These are phyloP conservation scores for Clavispora vitiphila DNA, from an alignment of 805 yeast genomes.

Conservation along the genomic window DNA sequence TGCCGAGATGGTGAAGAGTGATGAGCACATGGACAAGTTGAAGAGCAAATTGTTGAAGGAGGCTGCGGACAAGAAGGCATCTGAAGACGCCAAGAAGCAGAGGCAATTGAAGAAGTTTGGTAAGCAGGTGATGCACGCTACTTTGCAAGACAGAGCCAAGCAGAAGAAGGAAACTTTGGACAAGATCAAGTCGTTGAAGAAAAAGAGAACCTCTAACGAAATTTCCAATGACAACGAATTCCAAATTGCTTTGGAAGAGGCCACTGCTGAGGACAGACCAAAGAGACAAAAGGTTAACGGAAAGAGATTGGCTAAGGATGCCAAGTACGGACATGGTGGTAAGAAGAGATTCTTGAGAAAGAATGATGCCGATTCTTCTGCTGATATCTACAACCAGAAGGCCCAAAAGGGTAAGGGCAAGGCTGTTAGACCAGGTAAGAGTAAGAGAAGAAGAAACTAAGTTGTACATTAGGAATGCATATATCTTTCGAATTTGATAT, in stretches of 20 bases:
- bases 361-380: slow-evolving; percentile 68
- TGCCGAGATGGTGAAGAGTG: slow-evolving; percentile 98
- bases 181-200: slow-evolving; percentile 83
- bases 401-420: slow-evolving; percentile 22
- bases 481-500: background rate
- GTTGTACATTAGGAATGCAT: slow-evolving; percentile 2
- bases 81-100: slow-evolving; percentile 91
- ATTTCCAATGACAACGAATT: slow-evolving; percentile 66
- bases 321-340: slow-evolving; percentile 76
- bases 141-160: slow-evolving; percentile 88
- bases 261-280: slow-evolving; percentile 53
- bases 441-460: slow-evolving; percentile 25
- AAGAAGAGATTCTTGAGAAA: slow-evolving; percentile 66
- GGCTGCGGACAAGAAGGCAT: slow-evolving; percentile 78
- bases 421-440: slow-evolving; percentile 37
- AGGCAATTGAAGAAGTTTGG: slow-evolving; percentile 95
- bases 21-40: slow-evolving; percentile 95
- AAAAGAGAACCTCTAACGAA: slow-evolving; percentile 77
- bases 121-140: slow-evolving; percentile 92
- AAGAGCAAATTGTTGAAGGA: slow-evolving; percentile 76
- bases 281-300: slow-evolving; percentile 56
- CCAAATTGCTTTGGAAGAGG: slow-evolving; percentile 90
- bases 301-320: slow-evolving; percentile 65
- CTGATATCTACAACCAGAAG: slow-evolving; percentile 42
- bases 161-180: slow-evolving; percentile 89